These are phyloP conservation scores for Sideroxylon spinosum DNA, from an alignment of 179 eudicot species.

Conservation along the genomic window DNA sequence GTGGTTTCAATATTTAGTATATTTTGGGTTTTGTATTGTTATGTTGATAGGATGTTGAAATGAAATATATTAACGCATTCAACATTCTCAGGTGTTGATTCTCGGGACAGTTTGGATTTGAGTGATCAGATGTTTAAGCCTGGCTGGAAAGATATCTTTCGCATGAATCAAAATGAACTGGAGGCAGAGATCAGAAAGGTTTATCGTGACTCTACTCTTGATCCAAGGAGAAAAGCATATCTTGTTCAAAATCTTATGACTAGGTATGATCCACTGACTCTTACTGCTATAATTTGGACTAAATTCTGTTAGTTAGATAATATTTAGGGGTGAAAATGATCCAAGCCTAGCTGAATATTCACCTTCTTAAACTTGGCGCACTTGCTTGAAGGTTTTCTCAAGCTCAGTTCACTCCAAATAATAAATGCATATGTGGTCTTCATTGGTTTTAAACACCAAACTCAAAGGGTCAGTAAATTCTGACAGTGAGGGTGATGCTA, in stretches of 20 bases:
- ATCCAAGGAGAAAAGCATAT: slow-evolving; percentile 87
- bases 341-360: too few species aligned
- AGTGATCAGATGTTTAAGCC: slow-evolving; percentile 84
- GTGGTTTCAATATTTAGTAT: neutral
- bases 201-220: slow-evolving; percentile 81
- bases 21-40: neutral
- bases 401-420: too few species aligned
- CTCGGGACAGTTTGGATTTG: slow-evolving; percentile 52
- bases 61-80: neutral
- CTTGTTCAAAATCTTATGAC: slow-evolving; percentile 91
- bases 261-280: slow-evolving; percentile 39
- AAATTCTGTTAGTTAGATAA: neutral
- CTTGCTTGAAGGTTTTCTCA: too few species aligned
- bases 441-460: too few species aligned
- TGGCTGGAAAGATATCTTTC: slow-evolving; percentile 94
- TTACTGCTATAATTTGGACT: neutral
- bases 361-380: too few species aligned
- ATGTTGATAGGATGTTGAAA: neutral
- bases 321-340: neutral
- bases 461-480: too few species aligned
- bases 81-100: slow-evolving; percentile 42
- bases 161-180: slow-evolving; percentile 94
- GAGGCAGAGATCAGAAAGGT: slow-evolving; percentile 93
- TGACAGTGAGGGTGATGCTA: too few species aligned
- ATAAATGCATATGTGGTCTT: too few species aligned